Conservation (phyloP, 2,329 filamentous ascomycete species). For the Daldinia sp. region DNA sequence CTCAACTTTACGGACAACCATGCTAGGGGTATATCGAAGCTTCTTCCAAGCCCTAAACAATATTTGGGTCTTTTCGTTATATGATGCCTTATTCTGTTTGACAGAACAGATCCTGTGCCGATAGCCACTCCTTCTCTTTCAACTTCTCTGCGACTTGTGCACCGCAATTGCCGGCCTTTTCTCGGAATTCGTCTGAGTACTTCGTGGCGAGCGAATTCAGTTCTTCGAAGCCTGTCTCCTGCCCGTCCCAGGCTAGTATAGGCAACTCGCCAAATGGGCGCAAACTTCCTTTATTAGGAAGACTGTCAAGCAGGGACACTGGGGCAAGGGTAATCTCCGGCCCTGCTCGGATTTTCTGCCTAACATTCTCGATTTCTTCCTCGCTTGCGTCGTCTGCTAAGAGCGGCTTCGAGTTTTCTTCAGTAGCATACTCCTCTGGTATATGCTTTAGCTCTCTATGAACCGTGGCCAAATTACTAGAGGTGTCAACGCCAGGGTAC, state of each 20-base stretch:
- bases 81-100: conserved; percentile 47
- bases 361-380: conserved; percentile 41
- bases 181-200: conserved; percentile 68
- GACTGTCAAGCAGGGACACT: conserved; percentile 59
- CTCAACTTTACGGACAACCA: not conserved
- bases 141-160: conserved; percentile 39
- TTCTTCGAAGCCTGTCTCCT: conserved; percentile 50
- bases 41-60: not conserved
- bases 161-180: conserved; percentile 72
- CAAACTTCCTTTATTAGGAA: conserved; percentile 55
- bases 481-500: conserved; percentile 72
- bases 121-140: conserved; percentile 47
- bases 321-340: conserved; percentile 53
- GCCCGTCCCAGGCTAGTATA: conserved; percentile 71
- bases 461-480: conserved; percentile 69
- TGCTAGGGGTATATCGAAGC: conserved; percentile 15
- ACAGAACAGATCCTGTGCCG: conserved; percentile 73
- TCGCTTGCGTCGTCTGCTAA: conserved; percentile 42
- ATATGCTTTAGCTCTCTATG: conserved; percentile 77
- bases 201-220: conserved; percentile 56
- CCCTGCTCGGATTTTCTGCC: conserved; percentile 36
- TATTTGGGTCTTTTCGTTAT: not conserved
- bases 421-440: conserved; percentile 71
- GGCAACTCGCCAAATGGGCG: conserved; percentile 60
- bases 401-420: conserved; percentile 33